Base-by-base conservation (phyloP, 176 grass and related monocot genomes). In the Calamus simplicifolius region DNA sequence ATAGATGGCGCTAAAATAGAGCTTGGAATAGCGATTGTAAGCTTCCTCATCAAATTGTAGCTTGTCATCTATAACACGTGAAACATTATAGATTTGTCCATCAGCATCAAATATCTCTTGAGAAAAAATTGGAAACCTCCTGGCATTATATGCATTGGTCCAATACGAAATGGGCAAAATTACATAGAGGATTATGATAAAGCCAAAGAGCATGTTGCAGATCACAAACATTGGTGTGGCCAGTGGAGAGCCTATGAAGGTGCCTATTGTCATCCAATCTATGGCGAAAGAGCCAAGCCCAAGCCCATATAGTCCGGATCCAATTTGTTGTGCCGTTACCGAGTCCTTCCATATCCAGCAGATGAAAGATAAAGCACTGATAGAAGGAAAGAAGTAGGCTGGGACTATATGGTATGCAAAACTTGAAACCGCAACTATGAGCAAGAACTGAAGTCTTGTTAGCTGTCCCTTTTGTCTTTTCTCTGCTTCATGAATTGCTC, bases 351-450 rank as follows among this genome's bases (percentile, higher is more conserved):
- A 94, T 2, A 88, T 25, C 51, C 77, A 50, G 64, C 89, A 94
- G 0, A 64, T 66, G 54, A 85, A 38, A 5, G 84, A 88, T 52
- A 87, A 58, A 55, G 77, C 69, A 78, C 74, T 80, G 62, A 86
- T 78, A 50, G 76, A 79, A 62, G 87, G 87, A 75, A 91, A 91
- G 13, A 86, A 74, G 72, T 86, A 86, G 54, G 72, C 80, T 49
- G 87, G 87, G 23, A 90, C 63, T 29, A 80, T 69, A 69, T 90
- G 86, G 72, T 90, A 90, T n/a, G 87, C 79, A 52, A 90, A 90
- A 75, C 87, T 86, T 2, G 65, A 31, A 29, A 74, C 50, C 10
- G 83, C 70, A 54, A 80, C 79, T n/a, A 75, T 57, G 49, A 95
- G 66, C 69, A 95, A 89, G 76, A 95, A 89, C 61, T 86, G 90